Evolutionary conservation across 2,329 filamentous ascomycete genomes (phyloP).

Genomic region (Didymella pomorum): DNA sequence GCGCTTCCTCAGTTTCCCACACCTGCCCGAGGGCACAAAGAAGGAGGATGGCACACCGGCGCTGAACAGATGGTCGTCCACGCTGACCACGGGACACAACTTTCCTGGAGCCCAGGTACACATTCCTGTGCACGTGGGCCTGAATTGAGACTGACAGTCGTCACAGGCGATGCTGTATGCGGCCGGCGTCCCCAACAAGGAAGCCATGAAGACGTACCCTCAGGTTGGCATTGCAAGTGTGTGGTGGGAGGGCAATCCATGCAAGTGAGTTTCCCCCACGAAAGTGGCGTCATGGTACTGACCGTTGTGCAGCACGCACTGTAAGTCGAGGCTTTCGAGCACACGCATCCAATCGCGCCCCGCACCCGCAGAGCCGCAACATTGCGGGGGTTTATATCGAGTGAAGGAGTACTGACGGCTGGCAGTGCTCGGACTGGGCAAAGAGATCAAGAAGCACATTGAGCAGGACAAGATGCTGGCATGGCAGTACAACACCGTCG

Average conservation of each 20-base stretch:
- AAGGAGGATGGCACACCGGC: slow-evolving; percentile 65
- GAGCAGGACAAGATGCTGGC: slow-evolving; percentile 85
- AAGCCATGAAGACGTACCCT: slow-evolving; percentile 88
- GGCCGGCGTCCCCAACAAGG: slow-evolving; percentile 81
- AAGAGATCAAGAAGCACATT: slow-evolving; percentile 83
- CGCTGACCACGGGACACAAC: slow-evolving; percentile 84
- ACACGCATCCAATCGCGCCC: slow-evolving; percentile 3
- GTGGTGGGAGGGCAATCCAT: slow-evolving; percentile 98
- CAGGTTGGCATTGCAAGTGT: slow-evolving; percentile 91
- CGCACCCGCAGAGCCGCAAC: slow-evolving; percentile 19
- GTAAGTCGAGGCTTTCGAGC: slow-evolving; percentile 39
- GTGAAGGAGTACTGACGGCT: slow-evolving; percentile 20
- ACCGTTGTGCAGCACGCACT: slow-evolving; percentile 57
- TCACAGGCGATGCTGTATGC: slow-evolving; percentile 90
- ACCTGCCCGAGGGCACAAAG: slow-evolving; percentile 61
- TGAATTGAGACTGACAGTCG: not conserved
- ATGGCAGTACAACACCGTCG: slow-evolving; percentile 94
- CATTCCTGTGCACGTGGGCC: slow-evolving; percentile 14
- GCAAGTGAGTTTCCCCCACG: slow-evolving; percentile 71
- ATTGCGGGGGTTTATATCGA: slow-evolving; percentile 14
- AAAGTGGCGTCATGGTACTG: slow-evolving; percentile 30
- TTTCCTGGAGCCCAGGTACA: slow-evolving; percentile 86
- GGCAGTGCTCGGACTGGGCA: slow-evolving; percentile 81
- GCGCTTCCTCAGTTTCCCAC: slow-evolving; percentile 65
- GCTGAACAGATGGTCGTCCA: slow-evolving; percentile 86